Base-by-base conservation (phyloP, 257 asterid genomes). In the Solanum paucissectum region DNA sequence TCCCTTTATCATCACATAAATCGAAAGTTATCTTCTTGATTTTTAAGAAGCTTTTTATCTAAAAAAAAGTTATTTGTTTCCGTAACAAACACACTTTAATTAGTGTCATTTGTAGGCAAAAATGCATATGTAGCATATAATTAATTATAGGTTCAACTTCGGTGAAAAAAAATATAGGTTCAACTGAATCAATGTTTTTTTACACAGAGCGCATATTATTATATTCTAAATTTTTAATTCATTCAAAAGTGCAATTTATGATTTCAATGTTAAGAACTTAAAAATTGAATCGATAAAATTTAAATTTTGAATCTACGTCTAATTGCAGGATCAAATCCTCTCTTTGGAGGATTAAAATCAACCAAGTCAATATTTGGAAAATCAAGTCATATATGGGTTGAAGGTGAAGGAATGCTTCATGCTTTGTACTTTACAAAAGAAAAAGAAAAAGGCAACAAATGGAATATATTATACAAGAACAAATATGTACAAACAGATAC, bases 361-460 rank as follows among this genome's bases (percentile, higher is more conserved):
- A 88, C 90, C 23, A 86, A 25, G 40, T 93, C 94, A 20, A 49
- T 91, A 13, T 90, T 91, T 42, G 95, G 93, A 66, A 87, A 88
- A 72, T 84, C 93, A 52, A 93, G 91, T 79, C 86, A 86, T 14
- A 12, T 88, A 5, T 93, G 93, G 94, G 64, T 93, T 33, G 94
- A 91, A 89, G 95, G 95, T 40, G 93, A 93, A 90, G 92, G 94
- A 52, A 93, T 92, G 95, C 86, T 93, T 77, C 95, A 92, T 86
- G 93, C 92, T 55, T 32, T 92, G 12, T 87, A 93, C 86, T 91
- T 93, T 44, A 87, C 38, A 12, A 90, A 86, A 69, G 69, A 40
- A 55, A 49, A 14, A 29, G 69, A 25, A 13, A 32, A 2, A 23
- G 89, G 88, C 10, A 66, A 23, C 42, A 33, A 73, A 36, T 87